Conservation (phyloP, 78 protist species). For the Goniomonas avonlea region DNA sequence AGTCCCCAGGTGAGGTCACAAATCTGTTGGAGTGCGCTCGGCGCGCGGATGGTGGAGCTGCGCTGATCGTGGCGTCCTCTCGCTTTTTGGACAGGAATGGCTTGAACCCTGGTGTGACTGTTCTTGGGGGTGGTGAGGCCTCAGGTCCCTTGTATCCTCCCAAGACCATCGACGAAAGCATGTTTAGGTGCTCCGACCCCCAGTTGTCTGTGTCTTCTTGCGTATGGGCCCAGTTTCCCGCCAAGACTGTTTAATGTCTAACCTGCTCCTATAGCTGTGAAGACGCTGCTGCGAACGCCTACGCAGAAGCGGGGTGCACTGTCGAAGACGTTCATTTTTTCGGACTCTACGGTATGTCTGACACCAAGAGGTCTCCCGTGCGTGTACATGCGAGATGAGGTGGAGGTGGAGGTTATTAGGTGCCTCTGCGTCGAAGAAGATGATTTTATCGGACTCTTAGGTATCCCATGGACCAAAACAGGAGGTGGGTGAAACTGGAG, state of each 20-base stretch:
- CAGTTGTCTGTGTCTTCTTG: too few species aligned
- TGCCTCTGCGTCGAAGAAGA: too few species aligned
- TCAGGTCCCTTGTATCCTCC: slow-evolving; percentile 22
- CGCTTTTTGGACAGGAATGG: background rate
- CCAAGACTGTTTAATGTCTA: too few species aligned
- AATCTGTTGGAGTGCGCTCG: slow-evolving; percentile 32
- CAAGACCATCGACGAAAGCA: background rate
- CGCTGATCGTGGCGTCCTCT: slow-evolving; percentile 4
- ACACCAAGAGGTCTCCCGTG: too few species aligned
- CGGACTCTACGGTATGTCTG: too few species aligned
- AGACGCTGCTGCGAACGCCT: background rate
- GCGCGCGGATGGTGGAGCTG: slow-evolving; percentile 31
- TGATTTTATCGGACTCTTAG: too few species aligned
- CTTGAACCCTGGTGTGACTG: background rate
- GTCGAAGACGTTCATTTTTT: background rate
- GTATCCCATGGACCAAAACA: too few species aligned
- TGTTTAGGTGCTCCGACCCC: background rate
- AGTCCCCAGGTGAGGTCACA: background rate
- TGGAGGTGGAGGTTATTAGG: too few species aligned
- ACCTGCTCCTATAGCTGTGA: too few species aligned
- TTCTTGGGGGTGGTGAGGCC: slow-evolving; percentile 1
- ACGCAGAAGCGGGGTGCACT: background rate
- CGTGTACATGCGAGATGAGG: too few species aligned
- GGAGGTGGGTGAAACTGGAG: too few species aligned
- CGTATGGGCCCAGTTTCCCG: too few species aligned